These are phyloP conservation scores for Lactifluus piperatus DNA, from an alignment of 768 basidiomycete genomes.

Conservation along the genomic window DNA sequence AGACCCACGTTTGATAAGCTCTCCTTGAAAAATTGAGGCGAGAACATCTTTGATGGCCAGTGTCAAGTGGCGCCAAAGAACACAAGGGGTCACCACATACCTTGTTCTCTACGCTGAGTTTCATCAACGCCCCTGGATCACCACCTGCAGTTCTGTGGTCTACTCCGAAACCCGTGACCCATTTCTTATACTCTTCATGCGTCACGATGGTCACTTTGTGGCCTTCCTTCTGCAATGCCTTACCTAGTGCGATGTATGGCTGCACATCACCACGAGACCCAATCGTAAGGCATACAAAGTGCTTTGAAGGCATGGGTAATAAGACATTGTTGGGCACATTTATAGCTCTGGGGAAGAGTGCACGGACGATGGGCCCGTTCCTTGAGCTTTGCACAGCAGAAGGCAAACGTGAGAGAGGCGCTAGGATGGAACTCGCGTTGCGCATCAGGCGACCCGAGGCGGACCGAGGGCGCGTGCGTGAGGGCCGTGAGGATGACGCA, in stretches of 20 bases:
- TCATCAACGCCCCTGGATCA: slow-evolving; percentile 63
- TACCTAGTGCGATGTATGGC: slow-evolving; percentile 40
- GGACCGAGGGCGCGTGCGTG: slow-evolving; percentile 3
- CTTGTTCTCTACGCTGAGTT: slow-evolving; percentile 44
- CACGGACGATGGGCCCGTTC: slow-evolving; percentile 26
- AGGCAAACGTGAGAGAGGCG: slow-evolving; percentile 37
- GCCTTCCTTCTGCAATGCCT: slow-evolving; percentile 34
- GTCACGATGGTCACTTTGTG: slow-evolving; percentile 42
- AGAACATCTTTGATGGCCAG: slow-evolving; percentile 49
- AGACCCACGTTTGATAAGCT: slow-evolving; percentile 41
- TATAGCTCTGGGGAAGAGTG: slow-evolving; percentile 38
- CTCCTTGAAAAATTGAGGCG: slow-evolving; percentile 62
- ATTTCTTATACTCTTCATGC: slow-evolving; percentile 41
- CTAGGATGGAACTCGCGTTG: slow-evolving; percentile 32
- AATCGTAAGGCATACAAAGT: slow-evolving; percentile 58
- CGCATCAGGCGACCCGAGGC: slow-evolving; percentile 7
- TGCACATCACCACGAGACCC: slow-evolving; percentile 50
- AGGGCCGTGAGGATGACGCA: background rate
- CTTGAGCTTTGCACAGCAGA: slow-evolving; percentile 26
- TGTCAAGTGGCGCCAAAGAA: slow-evolving; percentile 7
- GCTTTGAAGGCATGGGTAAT: slow-evolving; percentile 30
- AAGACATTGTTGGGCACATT: slow-evolving; percentile 36
- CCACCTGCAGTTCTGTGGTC: slow-evolving; percentile 55
- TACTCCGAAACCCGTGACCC: slow-evolving; percentile 54
- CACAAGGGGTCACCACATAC: slow-evolving; percentile 15